Percentiles rank a stretch among this genome's conserved stretches.
phyloP scores from a whole-genome alignment of 1,284 basidiomycete species.

The Papiliotrema nemorosa region DNA sequence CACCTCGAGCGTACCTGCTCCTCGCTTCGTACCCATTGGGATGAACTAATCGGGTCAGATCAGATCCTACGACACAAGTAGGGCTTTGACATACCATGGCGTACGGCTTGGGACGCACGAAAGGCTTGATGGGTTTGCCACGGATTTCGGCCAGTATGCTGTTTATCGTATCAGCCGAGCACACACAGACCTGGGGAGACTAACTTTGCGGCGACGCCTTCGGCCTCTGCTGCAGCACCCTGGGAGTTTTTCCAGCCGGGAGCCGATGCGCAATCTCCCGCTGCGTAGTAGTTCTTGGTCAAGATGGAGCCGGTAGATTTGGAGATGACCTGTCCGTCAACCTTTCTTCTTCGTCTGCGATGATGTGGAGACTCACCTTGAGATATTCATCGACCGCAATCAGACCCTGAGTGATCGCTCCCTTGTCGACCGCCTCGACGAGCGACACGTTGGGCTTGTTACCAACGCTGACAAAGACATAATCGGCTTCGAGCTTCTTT shows the following conservation, averaged over 20 bases:
- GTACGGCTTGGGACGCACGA: conserved; percentile 14
- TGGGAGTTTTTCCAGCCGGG: conserved; percentile 41
- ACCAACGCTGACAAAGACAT: conserved; percentile 49
- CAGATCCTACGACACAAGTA: background rate
- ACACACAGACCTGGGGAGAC: conserved; percentile 2
- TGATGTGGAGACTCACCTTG: conserved; percentile 26
- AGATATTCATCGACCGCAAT: conserved; percentile 45
- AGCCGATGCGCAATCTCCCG: conserved; percentile 39
- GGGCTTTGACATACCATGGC: conserved; percentile 17
- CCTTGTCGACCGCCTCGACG: conserved; percentile 32
- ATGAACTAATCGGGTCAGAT: conserved; percentile 28
- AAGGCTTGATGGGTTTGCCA: conserved; percentile 26
- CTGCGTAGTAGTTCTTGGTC: conserved; percentile 39
- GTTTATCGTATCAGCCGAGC: background rate
- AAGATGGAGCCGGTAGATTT: conserved; percentile 14
- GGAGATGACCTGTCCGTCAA: conserved; percentile 25
- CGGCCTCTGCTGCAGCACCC: conserved; percentile 35
- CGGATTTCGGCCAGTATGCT: conserved; percentile 34
- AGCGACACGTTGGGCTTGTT: conserved; percentile 48
- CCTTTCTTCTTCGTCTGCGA: too few relatives aligned
- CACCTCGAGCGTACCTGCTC: conserved; percentile 27
- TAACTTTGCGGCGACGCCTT: conserved; percentile 30
- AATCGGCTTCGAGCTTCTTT: conserved; percentile 47
- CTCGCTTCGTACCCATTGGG: conserved; percentile 29
- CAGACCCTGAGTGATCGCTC: conserved; percentile 28